These are phyloP conservation scores for Naganishia antarctica DNA, from an alignment of 768 basidiomycete species.

Conservation along the genomic window DNA sequence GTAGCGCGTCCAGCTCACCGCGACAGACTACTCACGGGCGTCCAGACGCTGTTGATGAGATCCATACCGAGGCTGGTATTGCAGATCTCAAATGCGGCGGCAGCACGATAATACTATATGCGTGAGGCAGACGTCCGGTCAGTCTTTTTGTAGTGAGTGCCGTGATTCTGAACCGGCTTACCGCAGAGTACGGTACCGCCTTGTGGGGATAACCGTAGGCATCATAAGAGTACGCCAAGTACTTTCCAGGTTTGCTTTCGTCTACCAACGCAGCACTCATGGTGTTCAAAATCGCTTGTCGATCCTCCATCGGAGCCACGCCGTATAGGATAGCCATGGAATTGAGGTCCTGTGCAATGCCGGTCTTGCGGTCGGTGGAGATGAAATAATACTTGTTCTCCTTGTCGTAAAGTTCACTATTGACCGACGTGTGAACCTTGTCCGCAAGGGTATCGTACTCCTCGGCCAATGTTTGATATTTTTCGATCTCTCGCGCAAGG, in stretches of 20 bases:
- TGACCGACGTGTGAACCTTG: conserved; percentile 1
- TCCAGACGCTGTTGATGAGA: conserved; percentile 10
- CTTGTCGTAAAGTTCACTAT: conserved; percentile 3
- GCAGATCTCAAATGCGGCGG: conserved; percentile 6
- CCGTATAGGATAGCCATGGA: conserved; percentile 10
- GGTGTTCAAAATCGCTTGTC: conserved; percentile 10
- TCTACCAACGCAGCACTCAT: background rate
- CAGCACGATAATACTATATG: background rate
- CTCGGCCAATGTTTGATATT: background rate
- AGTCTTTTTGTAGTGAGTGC: background rate
- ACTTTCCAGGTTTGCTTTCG: conserved; percentile 7
- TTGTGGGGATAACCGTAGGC: conserved; percentile 13
- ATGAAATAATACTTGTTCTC: conserved; percentile 6
- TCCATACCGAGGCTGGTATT: conserved; percentile 16
- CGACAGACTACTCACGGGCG: conserved; percentile 6
- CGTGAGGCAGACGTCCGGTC: background rate
- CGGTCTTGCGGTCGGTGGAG: conserved; percentile 19
- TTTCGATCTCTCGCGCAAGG: background rate
- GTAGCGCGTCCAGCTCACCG: no score
- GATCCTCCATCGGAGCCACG: background rate
- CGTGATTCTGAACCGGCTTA: background rate
- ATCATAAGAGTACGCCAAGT: conserved; percentile 4
- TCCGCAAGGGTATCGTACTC: background rate
- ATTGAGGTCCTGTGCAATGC: conserved; percentile 4
- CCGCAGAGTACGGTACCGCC: background rate